Percentiles rank a stretch among this genome's conserved stretches.
These are phyloP conservation scores for Peniophora sp. DNA, from an alignment of 1,284 basidiomycete species.

Conservation along the genomic window DNA sequence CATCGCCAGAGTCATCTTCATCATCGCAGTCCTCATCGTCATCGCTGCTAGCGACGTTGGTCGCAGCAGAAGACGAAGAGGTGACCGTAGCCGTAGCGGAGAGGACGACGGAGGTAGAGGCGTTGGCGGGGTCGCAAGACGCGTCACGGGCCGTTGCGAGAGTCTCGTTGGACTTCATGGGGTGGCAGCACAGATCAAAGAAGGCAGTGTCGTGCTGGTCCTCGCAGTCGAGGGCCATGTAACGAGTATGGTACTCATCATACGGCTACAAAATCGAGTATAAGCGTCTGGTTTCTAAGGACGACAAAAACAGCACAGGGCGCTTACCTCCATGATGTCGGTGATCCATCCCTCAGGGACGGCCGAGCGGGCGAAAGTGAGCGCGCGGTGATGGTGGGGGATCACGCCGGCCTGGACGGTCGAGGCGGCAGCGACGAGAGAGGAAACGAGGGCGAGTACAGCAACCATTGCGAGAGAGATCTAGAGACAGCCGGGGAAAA, in stretches of 20 bases:
- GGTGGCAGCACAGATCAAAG: slow-evolving; percentile 57
- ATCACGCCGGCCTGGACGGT: slow-evolving; percentile 37
- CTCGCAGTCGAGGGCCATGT: slow-evolving; percentile 49
- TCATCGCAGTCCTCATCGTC: slow-evolving; percentile 20
- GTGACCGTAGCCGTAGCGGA: slow-evolving; percentile 17
- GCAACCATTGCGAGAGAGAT: slow-evolving; percentile 32
- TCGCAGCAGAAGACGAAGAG: slow-evolving; percentile 2
- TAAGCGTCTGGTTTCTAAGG: not conserved
- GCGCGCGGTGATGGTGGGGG: slow-evolving; percentile 35
- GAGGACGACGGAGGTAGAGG: slow-evolving; percentile 12
- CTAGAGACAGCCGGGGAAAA: not conserved
- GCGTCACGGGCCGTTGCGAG: slow-evolving; percentile 36
- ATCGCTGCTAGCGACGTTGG: slow-evolving; percentile 7
- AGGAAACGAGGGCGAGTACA: slow-evolving; percentile 35
- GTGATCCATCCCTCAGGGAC: slow-evolving; percentile 27
- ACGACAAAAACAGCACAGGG: not conserved
- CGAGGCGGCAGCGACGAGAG: slow-evolving; percentile 39
- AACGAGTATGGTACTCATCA: slow-evolving; percentile 56
- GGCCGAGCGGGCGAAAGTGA: slow-evolving; percentile 2
- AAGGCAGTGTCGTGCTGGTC: slow-evolving; percentile 58
- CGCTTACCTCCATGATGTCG: slow-evolving; percentile 24
- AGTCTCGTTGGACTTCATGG: slow-evolving; percentile 40
- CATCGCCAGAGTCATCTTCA: slow-evolving; percentile 16
- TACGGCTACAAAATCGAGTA: slow-evolving; percentile 33
- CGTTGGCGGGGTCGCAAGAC: slow-evolving; percentile 39